A percentile compares a stretch with the other conserved stretches of the same genome.
Evolutionary conservation across 805 yeast genomes (phyloP).

Genomic region (Candida ovalis): DNA sequence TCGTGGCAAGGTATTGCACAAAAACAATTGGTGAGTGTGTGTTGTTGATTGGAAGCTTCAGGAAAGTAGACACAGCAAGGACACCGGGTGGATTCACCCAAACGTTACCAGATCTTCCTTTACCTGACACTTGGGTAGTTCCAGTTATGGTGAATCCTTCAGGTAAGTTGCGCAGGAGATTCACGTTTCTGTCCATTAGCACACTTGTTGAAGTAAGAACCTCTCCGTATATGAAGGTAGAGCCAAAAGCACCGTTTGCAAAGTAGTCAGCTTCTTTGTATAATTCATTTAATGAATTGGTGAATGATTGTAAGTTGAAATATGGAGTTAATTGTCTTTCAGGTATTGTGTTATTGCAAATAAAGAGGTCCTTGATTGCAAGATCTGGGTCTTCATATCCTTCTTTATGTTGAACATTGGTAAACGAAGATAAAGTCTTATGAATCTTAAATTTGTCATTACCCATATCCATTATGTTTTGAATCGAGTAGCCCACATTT

Average conservation of each 20-base stretch:
- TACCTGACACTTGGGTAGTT: slow-evolving; percentile 81
- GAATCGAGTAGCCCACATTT: slow-evolving; percentile 34
- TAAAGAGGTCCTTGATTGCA: slow-evolving; percentile 52
- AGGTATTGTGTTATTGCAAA: slow-evolving; percentile 42
- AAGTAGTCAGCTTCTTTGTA: slow-evolving; percentile 29
- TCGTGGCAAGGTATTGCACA: slow-evolving; percentile 76
- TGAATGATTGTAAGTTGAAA: slow-evolving; percentile 63
- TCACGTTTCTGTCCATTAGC: slow-evolving; percentile 68
- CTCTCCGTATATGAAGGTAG: slow-evolving; percentile 71
- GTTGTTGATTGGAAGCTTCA: slow-evolving; percentile 48
- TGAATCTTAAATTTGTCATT: slow-evolving; percentile 55
- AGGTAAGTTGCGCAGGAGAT: slow-evolving; percentile 57
- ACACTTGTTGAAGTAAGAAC: slow-evolving; percentile 86
- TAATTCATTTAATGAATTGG: slow-evolving; percentile 35
- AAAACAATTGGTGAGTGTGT: slow-evolving; percentile 63
- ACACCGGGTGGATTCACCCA: slow-evolving; percentile 97
- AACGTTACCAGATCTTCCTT: slow-evolving; percentile 91
- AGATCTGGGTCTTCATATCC: slow-evolving; percentile 52
- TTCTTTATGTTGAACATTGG: slow-evolving; percentile 26
- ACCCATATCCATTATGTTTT: slow-evolving; percentile 44
- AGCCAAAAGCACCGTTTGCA: slow-evolving; percentile 47
- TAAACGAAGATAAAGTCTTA: slow-evolving; percentile 31
- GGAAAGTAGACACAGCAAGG: slow-evolving; percentile 70
- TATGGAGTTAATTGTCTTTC: slow-evolving; percentile 58
- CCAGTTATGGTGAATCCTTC: slow-evolving; percentile 70